These are phyloP conservation scores for Drechslerella dactyloides DNA, from an alignment of 2,329 filamentous ascomycete genomes.

Conservation along the genomic window DNA sequence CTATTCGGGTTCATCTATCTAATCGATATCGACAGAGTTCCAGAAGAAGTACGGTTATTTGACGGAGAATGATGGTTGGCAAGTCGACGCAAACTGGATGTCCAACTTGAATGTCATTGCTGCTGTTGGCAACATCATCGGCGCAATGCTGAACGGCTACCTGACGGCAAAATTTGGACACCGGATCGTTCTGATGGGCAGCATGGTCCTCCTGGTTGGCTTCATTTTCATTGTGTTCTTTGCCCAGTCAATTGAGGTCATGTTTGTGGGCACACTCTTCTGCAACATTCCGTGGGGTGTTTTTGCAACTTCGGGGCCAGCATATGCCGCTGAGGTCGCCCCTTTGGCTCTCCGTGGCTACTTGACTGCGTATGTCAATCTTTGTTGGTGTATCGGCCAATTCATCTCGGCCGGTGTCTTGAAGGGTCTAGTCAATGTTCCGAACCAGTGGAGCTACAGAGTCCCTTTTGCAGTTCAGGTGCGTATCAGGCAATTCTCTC, in stretches of 20 bases:
- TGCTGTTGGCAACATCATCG: slow-evolving; percentile 61
- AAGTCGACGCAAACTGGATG: slow-evolving; percentile 47
- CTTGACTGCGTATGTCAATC: slow-evolving; percentile 75
- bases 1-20: neutral
- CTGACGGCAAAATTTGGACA: slow-evolving; percentile 64
- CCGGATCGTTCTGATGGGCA: slow-evolving; percentile 62
- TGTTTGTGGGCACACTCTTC: slow-evolving; percentile 63
- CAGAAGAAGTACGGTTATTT: slow-evolving; percentile 49
- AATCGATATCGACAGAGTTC: slow-evolving; percentile 27
- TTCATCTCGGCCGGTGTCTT: slow-evolving; percentile 60
- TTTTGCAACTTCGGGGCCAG: slow-evolving; percentile 60
- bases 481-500: slow-evolving; percentile 28
- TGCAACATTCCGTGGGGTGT: slow-evolving; percentile 64
- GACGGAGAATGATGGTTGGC: slow-evolving; percentile 38
- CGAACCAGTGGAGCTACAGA: slow-evolving; percentile 57
- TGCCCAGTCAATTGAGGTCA: slow-evolving; percentile 61
- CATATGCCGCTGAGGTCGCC: slow-evolving; percentile 67
- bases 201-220: slow-evolving; percentile 60
- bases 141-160: slow-evolving; percentile 63
- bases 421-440: slow-evolving; percentile 58
- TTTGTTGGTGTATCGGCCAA: slow-evolving; percentile 69
- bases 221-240: slow-evolving; percentile 65
- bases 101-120: slow-evolving; percentile 56
- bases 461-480: slow-evolving; percentile 58
- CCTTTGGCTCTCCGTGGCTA: slow-evolving; percentile 74